These are phyloP conservation scores for Pichia sp. DNA, from an alignment of 1,139 yeast genomes.

Conservation along the genomic window DNA sequence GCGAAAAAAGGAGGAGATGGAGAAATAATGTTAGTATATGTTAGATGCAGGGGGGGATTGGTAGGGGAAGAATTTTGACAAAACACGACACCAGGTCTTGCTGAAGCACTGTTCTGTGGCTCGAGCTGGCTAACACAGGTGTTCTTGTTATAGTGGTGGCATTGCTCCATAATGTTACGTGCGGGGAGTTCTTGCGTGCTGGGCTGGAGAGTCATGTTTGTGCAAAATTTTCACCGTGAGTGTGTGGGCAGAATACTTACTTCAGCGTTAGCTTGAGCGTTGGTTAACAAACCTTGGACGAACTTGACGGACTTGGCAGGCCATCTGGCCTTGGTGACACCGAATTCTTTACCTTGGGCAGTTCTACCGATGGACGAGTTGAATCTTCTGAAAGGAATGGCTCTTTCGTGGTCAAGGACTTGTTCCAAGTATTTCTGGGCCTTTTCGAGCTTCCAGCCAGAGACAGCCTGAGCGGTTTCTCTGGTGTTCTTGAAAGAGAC, in stretches of 20 bases:
- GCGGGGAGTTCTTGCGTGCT: too few species aligned
- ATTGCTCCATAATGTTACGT: not conserved
- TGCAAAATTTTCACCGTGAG: not conserved
- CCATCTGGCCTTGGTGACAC: constrained; percentile 99
- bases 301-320: constrained; percentile 98
- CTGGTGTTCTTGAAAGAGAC: constrained; percentile 99
- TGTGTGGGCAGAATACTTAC: constrained; percentile 33
- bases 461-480: constrained; percentile 97
- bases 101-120: too few species aligned
- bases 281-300: constrained; percentile 89
- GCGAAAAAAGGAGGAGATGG: not conserved
- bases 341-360: constrained; percentile 99
- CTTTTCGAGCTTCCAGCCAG: constrained; percentile 95
- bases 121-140: too few species aligned
- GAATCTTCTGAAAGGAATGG: constrained; percentile 99
- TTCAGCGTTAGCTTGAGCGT: constrained; percentile 99
- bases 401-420: constrained; percentile 98
- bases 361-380: constrained; percentile 97
- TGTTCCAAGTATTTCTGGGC: constrained; percentile 96
- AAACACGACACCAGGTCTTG: too few species aligned
- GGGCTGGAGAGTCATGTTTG: not conserved
- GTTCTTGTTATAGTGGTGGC: too few species aligned
- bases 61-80: too few species aligned
- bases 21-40: constrained; percentile 17
- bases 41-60: not conserved